phyloP scores from a whole-genome alignment of 345 rosid genomes.

The Eucalyptus cloeziana region DNA sequence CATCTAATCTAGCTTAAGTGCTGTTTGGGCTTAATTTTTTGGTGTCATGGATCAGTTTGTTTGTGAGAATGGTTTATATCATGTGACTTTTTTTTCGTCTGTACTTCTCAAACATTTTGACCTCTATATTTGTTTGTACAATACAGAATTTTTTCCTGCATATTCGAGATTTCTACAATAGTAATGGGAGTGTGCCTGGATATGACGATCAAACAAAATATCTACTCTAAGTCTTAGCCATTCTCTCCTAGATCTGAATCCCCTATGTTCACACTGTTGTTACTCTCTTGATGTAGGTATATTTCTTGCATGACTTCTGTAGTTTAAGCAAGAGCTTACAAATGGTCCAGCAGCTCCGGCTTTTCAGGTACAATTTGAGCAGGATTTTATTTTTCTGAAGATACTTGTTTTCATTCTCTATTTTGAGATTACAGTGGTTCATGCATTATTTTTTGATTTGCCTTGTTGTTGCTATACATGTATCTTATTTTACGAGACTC shows the following conservation, averaged over 20 bases:
- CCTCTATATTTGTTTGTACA: background rate
- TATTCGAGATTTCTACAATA: background rate
- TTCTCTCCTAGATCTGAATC: background rate
- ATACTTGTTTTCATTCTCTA: background rate
- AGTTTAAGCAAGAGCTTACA: conserved; percentile 79
- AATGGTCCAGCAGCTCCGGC: conserved; percentile 83
- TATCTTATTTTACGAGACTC: background rate
- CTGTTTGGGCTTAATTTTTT: background rate
- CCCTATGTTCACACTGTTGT: background rate
- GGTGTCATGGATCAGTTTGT: background rate
- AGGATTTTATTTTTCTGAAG: background rate
- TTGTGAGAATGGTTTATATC: background rate
- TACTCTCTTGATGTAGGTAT: conserved; percentile 27
- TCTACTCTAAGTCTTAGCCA: background rate
- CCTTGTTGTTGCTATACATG: background rate
- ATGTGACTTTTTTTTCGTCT: background rate
- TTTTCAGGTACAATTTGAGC: conserved; percentile 41
- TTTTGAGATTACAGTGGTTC: background rate
- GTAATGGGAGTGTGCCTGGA: background rate
- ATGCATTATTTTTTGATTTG: background rate
- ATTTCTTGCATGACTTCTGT: conserved; percentile 83
- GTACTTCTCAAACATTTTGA: background rate
- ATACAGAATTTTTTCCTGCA: background rate
- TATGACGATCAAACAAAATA: background rate
- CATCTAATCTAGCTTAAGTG: background rate